Base-by-base conservation (phyloP, 331 rosid species). In the Erythrophleum ivorense region DNA sequence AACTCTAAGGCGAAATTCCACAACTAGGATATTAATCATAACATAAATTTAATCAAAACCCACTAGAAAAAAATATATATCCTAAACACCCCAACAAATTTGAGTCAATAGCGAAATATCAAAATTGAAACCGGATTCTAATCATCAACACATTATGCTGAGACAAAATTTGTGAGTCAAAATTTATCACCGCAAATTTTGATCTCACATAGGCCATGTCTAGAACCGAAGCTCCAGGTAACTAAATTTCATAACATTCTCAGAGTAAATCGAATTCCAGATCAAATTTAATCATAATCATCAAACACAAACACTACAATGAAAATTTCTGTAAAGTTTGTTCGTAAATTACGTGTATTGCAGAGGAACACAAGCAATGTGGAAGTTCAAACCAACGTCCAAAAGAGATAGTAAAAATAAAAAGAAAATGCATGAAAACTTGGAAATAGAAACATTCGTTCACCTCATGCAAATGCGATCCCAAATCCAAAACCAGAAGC, bases 401-500 rank as follows among this genome's bases (percentile, higher is more conserved):
- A 58, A 58, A 64, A 48, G 62, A 36, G 21, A 53, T 31, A 38
- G 5, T 4, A 13, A 16, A 40, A 19, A 24, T 24, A 24, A 24
- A 24, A 24, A 36, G 10, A 80, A 82, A 75, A 53, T 40, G 45
- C 70, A 69, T 15, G 64, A 48, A 21, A 41, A 0, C 7, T n/a
- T 55, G 62, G 31, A 55, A 73, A 54, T 29, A 18, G 38, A 48
- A 29, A 58, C 54, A 33, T 10, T 78, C 14, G 0, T 84, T 73
- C 29, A 87, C 88, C 90, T 75, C 21, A 54, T 24, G 73, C 13
- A 76, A 81, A 77, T 53, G 84, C 84, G 71, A 71, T 78, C 84
- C 68, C 77, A 54, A 55, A 60, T 60, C 1, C 29, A 74, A 55
- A 40, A 19, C 31, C n/a, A 63, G 24, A 73, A 57, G 71, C 12